Evolutionary conservation across 495 filamentous ascomycete species (phyloP).

Genomic region (Schizothecium vesticola): DNA sequence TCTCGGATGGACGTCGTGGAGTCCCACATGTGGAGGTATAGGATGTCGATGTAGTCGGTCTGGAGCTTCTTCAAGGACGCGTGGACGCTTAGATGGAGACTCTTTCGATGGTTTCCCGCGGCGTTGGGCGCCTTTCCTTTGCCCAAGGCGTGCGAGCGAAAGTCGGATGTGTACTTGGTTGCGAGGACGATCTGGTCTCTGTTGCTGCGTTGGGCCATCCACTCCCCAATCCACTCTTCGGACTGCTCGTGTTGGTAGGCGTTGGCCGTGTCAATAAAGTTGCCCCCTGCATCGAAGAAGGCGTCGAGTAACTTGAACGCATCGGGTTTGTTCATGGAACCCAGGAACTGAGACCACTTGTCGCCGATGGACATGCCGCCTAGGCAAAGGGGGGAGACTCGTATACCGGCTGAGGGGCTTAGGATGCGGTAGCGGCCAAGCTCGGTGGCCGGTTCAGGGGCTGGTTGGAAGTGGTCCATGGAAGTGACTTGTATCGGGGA

Average conservation of each 20-base stretch:
- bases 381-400: slow-evolving; percentile 55
- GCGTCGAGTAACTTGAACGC: slow-evolving; percentile 48
- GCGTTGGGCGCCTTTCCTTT: slow-evolving; percentile 38
- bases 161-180: slow-evolving; percentile 48
- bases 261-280: slow-evolving; percentile 68
- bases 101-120: slow-evolving; percentile 24
- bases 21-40: slow-evolving; percentile 62
- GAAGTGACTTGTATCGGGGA: not conserved
- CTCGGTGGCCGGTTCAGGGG: slow-evolving; percentile 48
- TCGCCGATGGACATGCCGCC: slow-evolving; percentile 62
- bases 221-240: slow-evolving; percentile 60
- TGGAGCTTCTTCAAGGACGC: slow-evolving; percentile 55
- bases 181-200: slow-evolving; percentile 61
- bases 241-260: slow-evolving; percentile 60
- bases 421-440: slow-evolving; percentile 58
- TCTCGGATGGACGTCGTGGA: slow-evolving; percentile 56
- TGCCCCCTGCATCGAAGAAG: slow-evolving; percentile 46
- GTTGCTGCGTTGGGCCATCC: slow-evolving; percentile 42
- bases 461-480: slow-evolving; percentile 17
- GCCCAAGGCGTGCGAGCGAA: slow-evolving; percentile 41
- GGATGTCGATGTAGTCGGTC: slow-evolving; percentile 62
- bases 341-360: slow-evolving; percentile 33
- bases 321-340: slow-evolving; percentile 19
- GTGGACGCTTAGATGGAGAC: slow-evolving; percentile 50
- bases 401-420: slow-evolving; percentile 52